Percentiles rank a stretch among this genome's conserved stretches.
Evolutionary conservation across 2,329 filamentous ascomycete genomes (phyloP).

Genomic region (Thelonectria blattea): DNA sequence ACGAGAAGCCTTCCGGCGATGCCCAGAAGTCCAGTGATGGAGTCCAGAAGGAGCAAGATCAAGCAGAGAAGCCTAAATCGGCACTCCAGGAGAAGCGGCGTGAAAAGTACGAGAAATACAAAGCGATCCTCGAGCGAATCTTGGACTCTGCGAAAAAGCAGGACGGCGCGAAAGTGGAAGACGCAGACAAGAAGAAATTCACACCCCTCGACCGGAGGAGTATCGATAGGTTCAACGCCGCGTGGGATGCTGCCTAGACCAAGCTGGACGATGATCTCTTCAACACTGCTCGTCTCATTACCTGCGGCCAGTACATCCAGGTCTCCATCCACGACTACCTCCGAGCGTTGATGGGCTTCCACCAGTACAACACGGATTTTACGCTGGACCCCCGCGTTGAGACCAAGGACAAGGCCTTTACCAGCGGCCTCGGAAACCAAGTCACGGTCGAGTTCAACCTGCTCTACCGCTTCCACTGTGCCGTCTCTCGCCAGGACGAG

Average conservation of each 20-base stretch:
- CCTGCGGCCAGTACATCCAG: constrained; percentile 61
- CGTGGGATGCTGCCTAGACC: constrained; percentile 35
- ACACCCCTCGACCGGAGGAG: too few relatives aligned
- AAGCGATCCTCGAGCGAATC: too few relatives aligned
- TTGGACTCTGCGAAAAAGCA: too few relatives aligned
- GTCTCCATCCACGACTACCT: constrained; percentile 66
- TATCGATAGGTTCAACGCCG: neutral
- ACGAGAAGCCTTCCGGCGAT: too few relatives aligned
- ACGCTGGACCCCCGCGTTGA: constrained; percentile 68
- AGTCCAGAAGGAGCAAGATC: too few relatives aligned
- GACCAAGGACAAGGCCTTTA: constrained; percentile 51
- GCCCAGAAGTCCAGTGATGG: too few relatives aligned
- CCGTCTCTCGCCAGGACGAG: constrained; percentile 65
- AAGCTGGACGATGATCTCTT: constrained; percentile 61
- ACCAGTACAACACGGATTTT: constrained; percentile 64
- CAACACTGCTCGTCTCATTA: constrained; percentile 61
- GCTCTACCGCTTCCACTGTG: constrained; percentile 70
- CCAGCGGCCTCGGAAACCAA: constrained; percentile 67
- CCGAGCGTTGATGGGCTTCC: constrained; percentile 65
- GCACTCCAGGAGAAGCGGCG: too few relatives aligned
- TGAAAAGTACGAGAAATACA: too few relatives aligned
- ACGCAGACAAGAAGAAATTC: too few relatives aligned
- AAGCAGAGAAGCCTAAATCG: too few relatives aligned
- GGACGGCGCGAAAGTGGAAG: too few relatives aligned
- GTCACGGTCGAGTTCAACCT: constrained; percentile 73